Evolutionary conservation across 192 early-diverging fungal genomes (phyloP), one percentile per base, ranked within the genome.

Genomic region (Kickxella alabastrina): DNA sequence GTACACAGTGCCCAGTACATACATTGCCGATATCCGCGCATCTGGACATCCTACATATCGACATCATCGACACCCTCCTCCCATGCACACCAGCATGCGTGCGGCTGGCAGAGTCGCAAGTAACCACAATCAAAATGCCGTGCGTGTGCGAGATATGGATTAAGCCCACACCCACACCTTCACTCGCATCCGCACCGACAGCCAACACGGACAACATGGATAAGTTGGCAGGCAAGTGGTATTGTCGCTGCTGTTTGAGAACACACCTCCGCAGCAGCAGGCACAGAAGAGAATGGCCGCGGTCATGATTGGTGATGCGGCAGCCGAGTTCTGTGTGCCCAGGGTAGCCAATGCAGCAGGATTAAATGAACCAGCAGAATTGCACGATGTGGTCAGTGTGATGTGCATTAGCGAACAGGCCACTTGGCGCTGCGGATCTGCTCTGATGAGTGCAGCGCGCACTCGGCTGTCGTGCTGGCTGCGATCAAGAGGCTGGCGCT

Each of bases 131-230:
- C 6, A 29, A 14, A 7, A 24, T 38, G 25, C 62, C 52, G 10
- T 51, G 52, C 25, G 4, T 62, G 35, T 61, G 69, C 39, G 69
- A 65, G 28, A 42, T 65, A 34, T 73, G 69, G 69, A 47, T 72
- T 14, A 43, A 15, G 7, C 46, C 46, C 8, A n/a, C 36, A 49
- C 18, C 7, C 3, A 19, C n/a, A 42, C 3, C 40, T n/a, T n/a
- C n/a, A n/a, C n/a, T n/a, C n/a, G n/a, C n/a, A n/a, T n/a, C n/a
- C n/a, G n/a, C n/a, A n/a, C n/a, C n/a, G n/a, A n/a, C n/a, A n/a
- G n/a, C n/a, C n/a, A n/a, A n/a, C n/a, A n/a, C n/a, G n/a, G n/a
- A n/a, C n/a, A n/a, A n/a, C n/a, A n/a, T n/a, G n/a, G n/a, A n/a
- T n/a, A n/a, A n/a, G n/a, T n/a, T n/a, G n/a, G n/a, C n/a, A n/a